Conservation (phyloP, 805 yeast genomes). For the Millerozyma acaciae region DNA sequence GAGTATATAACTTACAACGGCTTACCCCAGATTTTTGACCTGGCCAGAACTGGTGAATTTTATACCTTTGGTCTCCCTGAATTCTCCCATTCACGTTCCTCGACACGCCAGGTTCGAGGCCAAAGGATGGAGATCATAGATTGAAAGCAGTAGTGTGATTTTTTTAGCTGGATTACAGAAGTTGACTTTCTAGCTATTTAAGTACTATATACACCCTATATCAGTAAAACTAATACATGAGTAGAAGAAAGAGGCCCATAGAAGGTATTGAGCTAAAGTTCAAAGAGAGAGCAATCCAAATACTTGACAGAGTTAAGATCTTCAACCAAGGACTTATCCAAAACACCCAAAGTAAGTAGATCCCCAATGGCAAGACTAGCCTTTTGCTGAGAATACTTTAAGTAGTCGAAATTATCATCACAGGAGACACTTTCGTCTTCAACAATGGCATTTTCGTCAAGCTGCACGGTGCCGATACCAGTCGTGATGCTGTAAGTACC, state of each 20-base stretch:
- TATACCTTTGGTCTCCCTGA: no score
- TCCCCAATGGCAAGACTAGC: constrained; percentile 73
- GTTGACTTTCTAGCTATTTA: no score
- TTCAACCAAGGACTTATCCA: constrained; percentile 25
- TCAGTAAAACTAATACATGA: no score
- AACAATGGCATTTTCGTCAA: constrained; percentile 20
- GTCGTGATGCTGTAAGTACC: constrained; percentile 38
- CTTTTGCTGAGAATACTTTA: constrained; percentile 73
- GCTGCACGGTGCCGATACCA: constrained; percentile 54
- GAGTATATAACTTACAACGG: background rate
- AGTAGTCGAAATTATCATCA: constrained; percentile 73
- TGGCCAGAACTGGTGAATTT: no score
- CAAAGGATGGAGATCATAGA: no score
- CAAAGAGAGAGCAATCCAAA: constrained; percentile 32
- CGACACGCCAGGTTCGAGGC: no score
- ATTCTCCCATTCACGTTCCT: no score
- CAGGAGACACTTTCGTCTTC: constrained; percentile 31
- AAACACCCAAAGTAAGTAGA: constrained; percentile 54
- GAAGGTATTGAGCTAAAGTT: constrained; percentile 9
- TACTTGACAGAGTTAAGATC: constrained; percentile 30
- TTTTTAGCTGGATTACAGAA: no score
- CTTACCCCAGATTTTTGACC: no score
- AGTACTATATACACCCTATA: no score
- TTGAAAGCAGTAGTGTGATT: no score
- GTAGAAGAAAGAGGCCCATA: no score